Percentiles rank a stretch among this genome's conserved stretches.
phyloP scores from a whole-genome alignment of 345 rosid genomes.

The Salix brachista region DNA sequence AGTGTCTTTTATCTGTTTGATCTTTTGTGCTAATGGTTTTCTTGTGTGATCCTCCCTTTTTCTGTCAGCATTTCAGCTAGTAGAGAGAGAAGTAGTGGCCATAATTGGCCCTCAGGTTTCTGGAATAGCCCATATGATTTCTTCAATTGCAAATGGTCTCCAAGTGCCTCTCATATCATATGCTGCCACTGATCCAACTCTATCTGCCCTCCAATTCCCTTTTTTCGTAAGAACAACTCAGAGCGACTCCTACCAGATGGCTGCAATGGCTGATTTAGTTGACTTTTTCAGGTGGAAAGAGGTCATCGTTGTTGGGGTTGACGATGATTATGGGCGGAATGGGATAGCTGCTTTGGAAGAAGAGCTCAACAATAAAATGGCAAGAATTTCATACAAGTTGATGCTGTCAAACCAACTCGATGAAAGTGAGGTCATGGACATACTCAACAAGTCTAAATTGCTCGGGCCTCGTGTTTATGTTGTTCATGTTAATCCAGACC shows the following conservation, averaged over 20 bases:
- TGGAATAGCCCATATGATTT: constrained; percentile 63
- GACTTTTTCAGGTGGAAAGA: constrained; percentile 68
- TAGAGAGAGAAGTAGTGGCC: constrained; percentile 62
- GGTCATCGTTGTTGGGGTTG: constrained; percentile 60
- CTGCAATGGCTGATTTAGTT: constrained; percentile 64
- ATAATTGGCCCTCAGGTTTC: constrained; percentile 81
- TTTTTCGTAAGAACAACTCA: constrained; percentile 68
- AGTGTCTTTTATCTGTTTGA: not conserved
- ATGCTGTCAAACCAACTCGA: constrained; percentile 42
- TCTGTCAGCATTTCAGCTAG: constrained; percentile 57
- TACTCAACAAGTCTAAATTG: constrained; percentile 47
- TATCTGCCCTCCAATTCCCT: constrained; percentile 80
- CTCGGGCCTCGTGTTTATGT: constrained; percentile 70
- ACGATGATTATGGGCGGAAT: constrained; percentile 80
- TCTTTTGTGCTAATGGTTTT: not conserved
- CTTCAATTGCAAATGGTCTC: constrained; percentile 56
- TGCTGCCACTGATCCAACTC: constrained; percentile 88
- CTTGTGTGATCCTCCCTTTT: constrained; percentile 6
- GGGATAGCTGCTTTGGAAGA: constrained; percentile 56
- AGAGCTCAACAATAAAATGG: constrained; percentile 46
- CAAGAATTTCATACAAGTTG: constrained; percentile 50
- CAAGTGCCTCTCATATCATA: constrained; percentile 74
- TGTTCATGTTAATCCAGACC: constrained; percentile 69
- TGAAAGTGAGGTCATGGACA: constrained; percentile 31
- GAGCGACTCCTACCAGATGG: constrained; percentile 74